These are phyloP conservation scores for Podaxis pistillaris DNA, from an alignment of 768 basidiomycete genomes.

Conservation along the genomic window DNA sequence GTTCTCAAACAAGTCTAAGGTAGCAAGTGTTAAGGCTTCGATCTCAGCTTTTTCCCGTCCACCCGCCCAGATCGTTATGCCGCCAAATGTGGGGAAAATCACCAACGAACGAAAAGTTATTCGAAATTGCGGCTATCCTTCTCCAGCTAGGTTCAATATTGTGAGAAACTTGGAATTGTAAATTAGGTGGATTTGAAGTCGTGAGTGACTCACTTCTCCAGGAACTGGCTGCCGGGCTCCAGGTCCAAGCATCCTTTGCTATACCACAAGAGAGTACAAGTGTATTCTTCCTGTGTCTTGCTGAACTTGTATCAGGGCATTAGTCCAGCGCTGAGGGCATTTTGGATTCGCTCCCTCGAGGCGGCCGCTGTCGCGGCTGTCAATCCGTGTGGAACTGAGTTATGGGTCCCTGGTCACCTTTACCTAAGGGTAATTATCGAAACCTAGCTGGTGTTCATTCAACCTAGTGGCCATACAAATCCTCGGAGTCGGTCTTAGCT, in stretches of 20 bases:
- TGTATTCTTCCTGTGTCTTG: constrained; percentile 24
- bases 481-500: constrained; percentile 12
- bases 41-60: neutral
- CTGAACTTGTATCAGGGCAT: constrained; percentile 23
- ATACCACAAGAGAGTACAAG: constrained; percentile 25
- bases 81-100: constrained; percentile 39
- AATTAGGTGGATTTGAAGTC: neutral
- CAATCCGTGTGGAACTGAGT: constrained; percentile 16
- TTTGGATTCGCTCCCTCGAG: constrained; percentile 21
- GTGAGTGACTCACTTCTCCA: constrained; percentile 21
- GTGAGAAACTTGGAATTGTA: constrained; percentile 19
- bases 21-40: neutral
- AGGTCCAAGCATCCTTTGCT: constrained; percentile 27
- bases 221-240: constrained; percentile 23
- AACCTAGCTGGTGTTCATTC: constrained; percentile 15
- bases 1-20: constrained; percentile 29
- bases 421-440: constrained; percentile 14
- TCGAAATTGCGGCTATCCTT: constrained; percentile 23
- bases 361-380: constrained; percentile 19
- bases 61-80: constrained; percentile 47
- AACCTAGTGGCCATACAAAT: neutral
- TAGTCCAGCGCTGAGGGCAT: constrained; percentile 25
- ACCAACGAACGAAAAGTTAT: constrained; percentile 27
- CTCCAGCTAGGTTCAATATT: constrained; percentile 23
- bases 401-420: neutral